A percentile compares a stretch with the other conserved stretches of the same genome.
phyloP scores from a whole-genome alignment of 2,329 filamentous ascomycete species.

The Fusarium poae region DNA sequence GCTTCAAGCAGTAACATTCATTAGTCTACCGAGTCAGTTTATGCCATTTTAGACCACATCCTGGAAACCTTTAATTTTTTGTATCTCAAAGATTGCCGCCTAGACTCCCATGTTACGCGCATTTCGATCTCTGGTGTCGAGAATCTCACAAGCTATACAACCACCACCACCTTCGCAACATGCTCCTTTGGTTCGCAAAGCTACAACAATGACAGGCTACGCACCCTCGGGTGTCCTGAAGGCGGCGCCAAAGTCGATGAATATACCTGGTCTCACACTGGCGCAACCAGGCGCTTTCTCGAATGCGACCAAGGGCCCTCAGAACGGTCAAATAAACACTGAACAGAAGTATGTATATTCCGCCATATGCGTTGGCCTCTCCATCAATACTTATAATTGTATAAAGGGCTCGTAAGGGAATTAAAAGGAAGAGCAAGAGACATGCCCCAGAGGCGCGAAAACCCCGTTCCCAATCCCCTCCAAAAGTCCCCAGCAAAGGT shows the following conservation, averaged over 20 bases:
- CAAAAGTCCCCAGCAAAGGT: slow-evolving; percentile 50
- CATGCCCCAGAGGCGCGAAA: neutral
- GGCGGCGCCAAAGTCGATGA: neutral
- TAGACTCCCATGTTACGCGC: slow-evolving; percentile 23
- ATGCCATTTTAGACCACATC: neutral
- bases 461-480: slow-evolving; percentile 19
- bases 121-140: neutral
- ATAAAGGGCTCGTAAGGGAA: slow-evolving; percentile 19
- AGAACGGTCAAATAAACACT: neutral
- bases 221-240: neutral
- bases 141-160: neutral
- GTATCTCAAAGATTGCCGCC: neutral
- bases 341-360: slow-evolving; percentile 17
- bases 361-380: neutral
- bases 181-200: slow-evolving; percentile 19
- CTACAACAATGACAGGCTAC: slow-evolving; percentile 31
- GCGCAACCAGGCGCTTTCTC: slow-evolving; percentile 6
- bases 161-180: slow-evolving; percentile 14
- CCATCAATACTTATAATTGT: slow-evolving; percentile 4
- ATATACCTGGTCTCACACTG: slow-evolving; percentile 42
- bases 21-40: neutral
- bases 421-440: slow-evolving; percentile 11
- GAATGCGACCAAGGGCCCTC: slow-evolving; percentile 11
- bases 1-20: too few relatives aligned
- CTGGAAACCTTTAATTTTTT: neutral